Evolutionary conservation across 352 stramenopile species (phyloP), one percentile per base, ranked within the genome.

Genomic region (Phytopythium boreale): DNA sequence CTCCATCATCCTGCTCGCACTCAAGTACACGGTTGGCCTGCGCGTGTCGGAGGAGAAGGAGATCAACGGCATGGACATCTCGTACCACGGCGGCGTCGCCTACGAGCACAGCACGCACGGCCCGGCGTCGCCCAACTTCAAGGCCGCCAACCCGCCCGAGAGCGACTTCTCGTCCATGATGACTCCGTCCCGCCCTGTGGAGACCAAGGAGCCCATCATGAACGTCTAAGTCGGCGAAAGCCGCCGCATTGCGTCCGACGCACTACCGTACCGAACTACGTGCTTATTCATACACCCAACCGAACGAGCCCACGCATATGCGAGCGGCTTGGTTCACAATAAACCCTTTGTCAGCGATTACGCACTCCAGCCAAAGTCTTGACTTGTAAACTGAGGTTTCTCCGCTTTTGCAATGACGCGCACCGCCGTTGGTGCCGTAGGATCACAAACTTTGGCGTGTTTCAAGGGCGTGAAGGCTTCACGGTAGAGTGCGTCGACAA

Each of bases 31-130:
- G 0, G 74, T 91, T 44, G 80, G 84, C 14, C 62, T 95, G 27
- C 81, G 85, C 20, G 82, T 93, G n/a, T 79, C 80, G 36, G 81
- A 86, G 44, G 82, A 89, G 50, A 90, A 88, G 64, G 86, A 95
- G 55, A 72, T 91, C 24, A 87, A 84, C 57, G 84, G 86, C 43
- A 80, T 95, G 24, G 86, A 95, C 62, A 66, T 92, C 19, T 86
- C 81, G 37, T 90, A 93, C 68, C 85, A 92, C 64, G 85, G 83
- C 22, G 85, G 83, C 15, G 67, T 74, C 17, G 85, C 83, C 2
- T 93, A 93, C 63, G 77, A 85, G 53, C 75, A 79, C 68, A 84
- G 66, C 50, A 57, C 68, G 3, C 70, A 77, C 62, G 73, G 74
- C 24, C 62, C 51, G 20, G 66, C 69, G 52, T 44, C 57, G 31